Evolutionary conservation across 108 stramenopile species (phyloP).

Genomic region (Cyclotella kingstonii): DNA sequence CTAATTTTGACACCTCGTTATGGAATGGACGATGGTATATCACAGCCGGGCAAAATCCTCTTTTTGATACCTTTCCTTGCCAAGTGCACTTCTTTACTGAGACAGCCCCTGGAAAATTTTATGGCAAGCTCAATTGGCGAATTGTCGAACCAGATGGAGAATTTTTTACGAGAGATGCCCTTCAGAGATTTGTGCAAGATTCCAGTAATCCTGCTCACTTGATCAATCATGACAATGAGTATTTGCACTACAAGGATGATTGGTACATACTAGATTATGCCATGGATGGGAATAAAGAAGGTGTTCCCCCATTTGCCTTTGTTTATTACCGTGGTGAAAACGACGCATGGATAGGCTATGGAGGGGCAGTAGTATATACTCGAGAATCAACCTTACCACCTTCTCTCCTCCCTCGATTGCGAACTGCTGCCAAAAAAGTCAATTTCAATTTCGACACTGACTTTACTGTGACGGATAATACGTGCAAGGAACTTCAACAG

Average conservation of each 20-base stretch:
- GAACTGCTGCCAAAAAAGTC: conserved; percentile 82
- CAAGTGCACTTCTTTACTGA: conserved; percentile 97
- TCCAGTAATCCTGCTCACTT: conserved; percentile 78
- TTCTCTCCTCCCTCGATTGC: conserved; percentile 70
- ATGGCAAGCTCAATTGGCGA: conserved; percentile 92
- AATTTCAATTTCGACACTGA: conserved; percentile 85
- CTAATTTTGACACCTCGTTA: conserved; percentile 80
- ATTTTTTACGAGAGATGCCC: conserved; percentile 90
- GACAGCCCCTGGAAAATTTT: conserved; percentile 80
- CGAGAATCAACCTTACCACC: conserved; percentile 75
- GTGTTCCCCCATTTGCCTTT: conserved; percentile 86
- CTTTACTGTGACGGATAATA: conserved; percentile 75
- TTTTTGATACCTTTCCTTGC: conserved; percentile 95
- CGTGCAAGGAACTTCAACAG: conserved; percentile 53
- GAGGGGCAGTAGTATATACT: conserved; percentile 95
- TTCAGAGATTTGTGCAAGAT: conserved; percentile 92
- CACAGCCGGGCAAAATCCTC: conserved; percentile 87
- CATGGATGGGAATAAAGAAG: conserved; percentile 66
- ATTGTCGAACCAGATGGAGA: conserved; percentile 95
- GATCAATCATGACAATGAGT: conserved; percentile 97
- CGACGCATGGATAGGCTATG: conserved; percentile 97
- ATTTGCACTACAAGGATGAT: conserved; percentile 95
- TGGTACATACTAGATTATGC: conserved; percentile 96
- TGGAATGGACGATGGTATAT: conserved; percentile 94
- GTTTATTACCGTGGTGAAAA: conserved; percentile 94